These are phyloP conservation scores for Podospora pseudocomata DNA, from an alignment of 495 filamentous ascomycete species.

Conservation along the genomic window DNA sequence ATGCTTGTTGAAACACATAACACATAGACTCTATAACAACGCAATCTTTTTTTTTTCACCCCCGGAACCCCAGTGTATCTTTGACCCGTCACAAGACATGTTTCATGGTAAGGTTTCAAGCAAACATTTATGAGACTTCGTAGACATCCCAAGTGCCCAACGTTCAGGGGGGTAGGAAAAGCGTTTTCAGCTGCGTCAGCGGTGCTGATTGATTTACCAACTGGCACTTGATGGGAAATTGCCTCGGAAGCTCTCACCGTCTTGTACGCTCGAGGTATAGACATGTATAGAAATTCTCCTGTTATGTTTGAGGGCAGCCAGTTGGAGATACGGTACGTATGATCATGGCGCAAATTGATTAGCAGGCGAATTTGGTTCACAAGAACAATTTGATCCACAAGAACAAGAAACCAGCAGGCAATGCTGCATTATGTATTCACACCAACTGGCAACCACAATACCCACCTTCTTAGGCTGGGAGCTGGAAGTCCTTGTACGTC, in stretches of 20 bases:
- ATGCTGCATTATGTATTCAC: constrained; percentile 16
- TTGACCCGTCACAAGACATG: neutral
- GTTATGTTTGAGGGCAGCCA: too few species aligned
- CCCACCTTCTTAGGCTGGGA: neutral
- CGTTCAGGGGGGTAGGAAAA: too few species aligned
- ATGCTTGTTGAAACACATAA: neutral
- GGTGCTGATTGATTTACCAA: too few species aligned
- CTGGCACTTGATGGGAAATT: too few species aligned
- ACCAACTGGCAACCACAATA: neutral
- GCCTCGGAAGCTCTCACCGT: too few species aligned
- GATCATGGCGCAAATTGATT: neutral
- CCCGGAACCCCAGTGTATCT: neutral
- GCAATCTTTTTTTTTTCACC: neutral
- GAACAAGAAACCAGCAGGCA: neutral
- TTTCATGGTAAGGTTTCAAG: neutral
- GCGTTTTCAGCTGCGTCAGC: too few species aligned
- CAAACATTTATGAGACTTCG: neutral
- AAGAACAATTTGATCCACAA: neutral
- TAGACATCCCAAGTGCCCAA: neutral
- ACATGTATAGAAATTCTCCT: too few species aligned
- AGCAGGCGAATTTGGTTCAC: too few species aligned
- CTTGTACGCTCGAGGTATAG: too few species aligned
- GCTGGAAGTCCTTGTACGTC: constrained; percentile 86
- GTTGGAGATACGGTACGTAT: neutral
- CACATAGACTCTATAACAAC: neutral